Base-by-base conservation (phyloP, 2,329 filamentous ascomycete genomes). In the Xylariaceae sp. region DNA sequence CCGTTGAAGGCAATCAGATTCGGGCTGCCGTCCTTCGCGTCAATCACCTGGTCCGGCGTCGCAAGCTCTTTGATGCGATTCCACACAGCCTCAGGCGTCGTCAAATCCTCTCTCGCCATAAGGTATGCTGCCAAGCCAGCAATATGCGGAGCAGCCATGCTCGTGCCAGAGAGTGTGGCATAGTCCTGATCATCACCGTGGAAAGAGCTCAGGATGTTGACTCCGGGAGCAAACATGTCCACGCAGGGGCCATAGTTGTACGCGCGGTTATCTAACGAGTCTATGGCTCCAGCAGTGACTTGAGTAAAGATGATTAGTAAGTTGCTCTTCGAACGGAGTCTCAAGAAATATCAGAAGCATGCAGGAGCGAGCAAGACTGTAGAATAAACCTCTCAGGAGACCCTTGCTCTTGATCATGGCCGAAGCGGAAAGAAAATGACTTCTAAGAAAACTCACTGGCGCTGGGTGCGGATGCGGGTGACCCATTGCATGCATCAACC, bases 1-100 rank as follows among this genome's bases (percentile, higher is more conserved):
- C 67, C 67, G 51, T 70, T 70, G 58, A 67, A 70, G 4, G 64
- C 65, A 33, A 70, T 68, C 29, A 64, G 16, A 40, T 70, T 69
- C 8, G 65, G 60, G 17, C 62, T 68, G n/a, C 65, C 62, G 2
- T 28, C 31, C 0, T 60, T 63, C 3, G 56, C 34, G 29, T 65
- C 60, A 46, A 58, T 34, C n/a, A 70, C 65, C 58, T 58, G 62
- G 28, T 56, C 56, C 4, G 19, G 49, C 4, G 66, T 69, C 5
- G 53, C 67, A 6, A 70, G 56, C 43, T 63, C 47, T 6, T 45
- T 21, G 8, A 70, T 47, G 6, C 61, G 61, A 11, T 40, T 48
- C n/a, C 46, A 45, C 6, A 69, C 56, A 16, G 50, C 52, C 14
- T 21, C 16, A 2, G 60, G 58, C 2, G 62, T 61, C 6, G 53